phyloP scores from a whole-genome alignment of 306 rosid genomes.

The Cicer arietinum region DNA sequence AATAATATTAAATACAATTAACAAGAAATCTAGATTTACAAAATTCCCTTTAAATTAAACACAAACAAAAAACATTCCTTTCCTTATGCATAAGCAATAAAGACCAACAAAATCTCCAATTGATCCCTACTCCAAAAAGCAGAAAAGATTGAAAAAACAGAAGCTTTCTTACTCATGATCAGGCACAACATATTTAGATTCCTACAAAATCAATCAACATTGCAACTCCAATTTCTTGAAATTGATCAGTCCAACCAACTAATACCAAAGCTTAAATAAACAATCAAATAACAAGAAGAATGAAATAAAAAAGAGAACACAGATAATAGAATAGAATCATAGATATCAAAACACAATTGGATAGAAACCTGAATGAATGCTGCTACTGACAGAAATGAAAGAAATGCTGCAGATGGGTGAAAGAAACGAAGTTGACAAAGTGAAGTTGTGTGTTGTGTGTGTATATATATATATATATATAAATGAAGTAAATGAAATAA shows the following conservation, averaged over 20 bases:
- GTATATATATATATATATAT: too few relatives aligned
- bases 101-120: neutral
- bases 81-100: neutral
- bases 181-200: neutral
- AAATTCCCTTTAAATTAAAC: neutral
- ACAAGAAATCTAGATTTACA: conserved; percentile 13
- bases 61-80: neutral
- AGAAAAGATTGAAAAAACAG: neutral
- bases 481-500: too few relatives aligned
- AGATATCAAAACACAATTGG: neutral
- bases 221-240: conserved; percentile 6
- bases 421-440: too few relatives aligned
- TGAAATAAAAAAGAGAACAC: neutral
- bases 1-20: neutral
- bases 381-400: neutral
- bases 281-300: too few relatives aligned
- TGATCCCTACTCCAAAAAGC: neutral
- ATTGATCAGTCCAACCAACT: neutral
- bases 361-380: neutral
- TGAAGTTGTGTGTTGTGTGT: too few relatives aligned
- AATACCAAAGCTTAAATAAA: too few relatives aligned
- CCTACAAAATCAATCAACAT: neutral
- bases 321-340: neutral
- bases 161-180: neutral
- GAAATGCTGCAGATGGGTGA: neutral